These are phyloP conservation scores for Cutaneotrichosporon sp. DNA, from an alignment of 1,284 basidiomycete species.

Conservation along the genomic window DNA sequence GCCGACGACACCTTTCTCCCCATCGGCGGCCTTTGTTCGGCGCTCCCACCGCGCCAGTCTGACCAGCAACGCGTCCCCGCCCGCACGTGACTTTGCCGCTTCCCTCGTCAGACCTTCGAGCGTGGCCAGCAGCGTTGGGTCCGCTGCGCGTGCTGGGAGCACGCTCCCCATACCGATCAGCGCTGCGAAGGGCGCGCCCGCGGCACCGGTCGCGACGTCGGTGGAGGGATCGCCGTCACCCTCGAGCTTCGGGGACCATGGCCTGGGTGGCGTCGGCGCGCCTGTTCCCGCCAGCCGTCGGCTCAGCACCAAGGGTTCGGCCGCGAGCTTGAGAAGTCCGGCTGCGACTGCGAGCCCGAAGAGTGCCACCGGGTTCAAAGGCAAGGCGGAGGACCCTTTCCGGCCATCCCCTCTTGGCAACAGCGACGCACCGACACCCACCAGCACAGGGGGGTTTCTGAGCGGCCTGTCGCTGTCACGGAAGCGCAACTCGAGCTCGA, in stretches of 20 bases:
- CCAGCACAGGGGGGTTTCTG: constrained; percentile 16
- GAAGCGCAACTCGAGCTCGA: constrained; percentile 13
- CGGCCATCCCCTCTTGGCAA: constrained; percentile 6
- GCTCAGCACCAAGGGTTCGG: constrained; percentile 11
- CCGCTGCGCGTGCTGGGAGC: constrained; percentile 16
- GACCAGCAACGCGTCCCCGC: constrained; percentile 16
- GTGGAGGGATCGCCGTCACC: constrained; percentile 16
- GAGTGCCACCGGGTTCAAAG: not conserved
- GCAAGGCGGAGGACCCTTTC: constrained; percentile 3
- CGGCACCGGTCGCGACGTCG: constrained; percentile 36
- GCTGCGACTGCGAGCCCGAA: not conserved
- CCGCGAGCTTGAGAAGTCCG: constrained; percentile 11
- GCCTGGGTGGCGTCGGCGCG: not conserved
- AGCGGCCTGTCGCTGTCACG: constrained; percentile 17
- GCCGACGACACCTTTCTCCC: constrained; percentile 3
- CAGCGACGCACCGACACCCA: not conserved
- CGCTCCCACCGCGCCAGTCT: constrained; percentile 7
- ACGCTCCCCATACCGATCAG: constrained; percentile 27
- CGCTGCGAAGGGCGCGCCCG: constrained; percentile 30
- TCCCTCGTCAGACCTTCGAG: constrained; percentile 33
- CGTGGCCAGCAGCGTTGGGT: constrained; percentile 30
- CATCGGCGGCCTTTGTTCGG: constrained; percentile 7
- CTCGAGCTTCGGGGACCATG: constrained; percentile 12
- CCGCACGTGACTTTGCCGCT: constrained; percentile 18
- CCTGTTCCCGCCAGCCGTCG: constrained; percentile 4